Conservation (phyloP, 2,329 filamentous ascomycete genomes). For the Xylariales sp. region DNA sequence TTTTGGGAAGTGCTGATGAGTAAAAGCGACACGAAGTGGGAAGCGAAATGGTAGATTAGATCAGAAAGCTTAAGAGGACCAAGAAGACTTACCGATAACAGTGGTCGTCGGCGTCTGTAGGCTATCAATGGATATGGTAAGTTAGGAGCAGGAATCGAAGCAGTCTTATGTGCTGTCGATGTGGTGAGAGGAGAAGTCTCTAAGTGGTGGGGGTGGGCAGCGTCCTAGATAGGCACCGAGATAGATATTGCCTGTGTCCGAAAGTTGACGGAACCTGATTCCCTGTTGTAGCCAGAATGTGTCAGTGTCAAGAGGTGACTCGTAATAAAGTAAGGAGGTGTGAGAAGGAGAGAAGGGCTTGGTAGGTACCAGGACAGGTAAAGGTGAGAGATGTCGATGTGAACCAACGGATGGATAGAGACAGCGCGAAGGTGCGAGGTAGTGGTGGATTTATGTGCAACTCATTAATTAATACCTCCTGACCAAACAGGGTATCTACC, state of each 20-base stretch:
- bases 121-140: background rate
- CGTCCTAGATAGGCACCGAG: background rate
- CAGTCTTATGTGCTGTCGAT: background rate
- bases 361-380: background rate
- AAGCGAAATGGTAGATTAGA: background rate
- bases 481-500: too few species aligned
- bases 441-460: background rate
- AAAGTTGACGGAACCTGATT: background rate
- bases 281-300: background rate
- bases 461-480: background rate
- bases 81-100: background rate
- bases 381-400: background rate
- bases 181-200: background rate
- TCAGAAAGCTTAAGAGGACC: background rate
- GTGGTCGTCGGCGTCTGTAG: background rate
- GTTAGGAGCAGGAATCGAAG: background rate
- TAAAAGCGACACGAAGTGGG: background rate
- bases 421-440: too few species aligned
- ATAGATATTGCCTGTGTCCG: too few species aligned
- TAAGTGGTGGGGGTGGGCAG: background rate
- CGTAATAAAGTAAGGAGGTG: too few species aligned
- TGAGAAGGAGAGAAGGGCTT: background rate
- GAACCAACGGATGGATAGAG: background rate
- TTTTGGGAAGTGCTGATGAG: background rate
- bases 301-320: conserved; percentile 1